Base-by-base conservation (phyloP, 2,329 filamentous ascomycete genomes). In the Botrytis deweyae region DNA sequence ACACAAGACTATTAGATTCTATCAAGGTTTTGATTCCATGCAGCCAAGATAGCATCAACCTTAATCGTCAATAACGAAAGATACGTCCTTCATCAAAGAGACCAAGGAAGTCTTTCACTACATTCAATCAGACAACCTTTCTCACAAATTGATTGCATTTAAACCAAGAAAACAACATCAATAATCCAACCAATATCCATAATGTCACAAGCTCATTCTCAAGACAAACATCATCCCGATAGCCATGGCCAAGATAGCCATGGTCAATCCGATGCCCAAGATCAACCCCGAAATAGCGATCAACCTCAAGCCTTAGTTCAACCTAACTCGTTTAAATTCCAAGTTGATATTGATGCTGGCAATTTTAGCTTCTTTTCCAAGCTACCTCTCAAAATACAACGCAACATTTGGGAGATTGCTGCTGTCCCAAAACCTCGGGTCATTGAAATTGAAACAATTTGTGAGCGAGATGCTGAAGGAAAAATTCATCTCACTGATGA, bases 31-130 rank as follows among this genome's bases (percentile, higher is more conserved):
- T 4, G 22, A 8, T 63, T 40, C 14, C 59, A 63, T 16, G 14
- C 10, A 5, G 12, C 5, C 10, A n/a, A 2, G 1, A 20, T 4
- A 8, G 2, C 5, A 14, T n/a, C 59, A 1, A 40, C 1, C 0
- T 38, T n/a, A 1, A 40, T 40, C 5, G 1, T 25, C 59, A 40
- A 36, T 40, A 40, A 40, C 14, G 18, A 10, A 12, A 25, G 12
- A n/a, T 7, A 18, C 8, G 0, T 16, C 18, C 6, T 12, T 14
- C 61, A 14, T n/a, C 10, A 40, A n/a, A 25, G 14, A n/a, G 12
- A 9, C 7, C n/a, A 18, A 7, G 25, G 7, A n/a, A 63, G 1
- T 14, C 4, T 42, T n/a, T 40, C 3, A 1, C 3, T 25, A 29
- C 9, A 18, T 33, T 10, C 33, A 8, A 33, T 33, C 18, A 46